Base-by-base conservation (phyloP, 768 basidiomycete genomes). In the Omphalotus guepiniiformis region DNA sequence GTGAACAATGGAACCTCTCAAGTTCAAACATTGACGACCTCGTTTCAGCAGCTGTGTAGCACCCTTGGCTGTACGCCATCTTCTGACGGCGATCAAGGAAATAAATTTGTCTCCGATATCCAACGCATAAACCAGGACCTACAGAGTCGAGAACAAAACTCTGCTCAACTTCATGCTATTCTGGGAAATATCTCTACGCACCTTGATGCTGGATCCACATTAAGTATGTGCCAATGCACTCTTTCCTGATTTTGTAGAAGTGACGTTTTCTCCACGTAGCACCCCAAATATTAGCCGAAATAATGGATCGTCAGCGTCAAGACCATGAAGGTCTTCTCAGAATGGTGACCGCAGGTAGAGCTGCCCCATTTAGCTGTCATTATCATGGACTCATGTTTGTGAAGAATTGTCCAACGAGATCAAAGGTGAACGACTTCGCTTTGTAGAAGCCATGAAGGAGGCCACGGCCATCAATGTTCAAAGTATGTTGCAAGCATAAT, bases 361-460 rank as follows among this genome's bases (percentile, higher is more conserved):
- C n/a, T 53, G 19, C 9, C 16, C n/a, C 39, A 21, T 15, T 21
- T 13, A 22, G 28, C 22, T 27, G 21, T 47, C n/a, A 6, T 13
- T 37, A 7, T 37, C 35, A 15, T n/a, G n/a, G 5, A 15, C 21
- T 5, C 3, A 11, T 26, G 5, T 23, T 42, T 22, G 23, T 40
- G 11, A 18, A 39, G 91, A 90, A 60, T 74, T 94, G 18, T 83
- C 84, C 3, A 75, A 78, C 47, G 92, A 93, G 55, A 93, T 94
- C 44, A 82, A 84, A 43, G 90, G 92, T 1, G 91, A 93, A 64
- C 68, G 90, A 39, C 65, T 93, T 45, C 74, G 88, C 5, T 93
- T 94, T 56, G 88, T 93, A 4, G 92, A 94, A 57, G 90, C 92
- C n/a, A 94, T 93, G 91, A 88, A 88, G 60, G 87, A 92, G 55